Percentiles rank a stretch among this genome's conserved stretches.
Evolutionary conservation across 148 eudicot species (phyloP).

Genomic region (Nyssa sinensis): DNA sequence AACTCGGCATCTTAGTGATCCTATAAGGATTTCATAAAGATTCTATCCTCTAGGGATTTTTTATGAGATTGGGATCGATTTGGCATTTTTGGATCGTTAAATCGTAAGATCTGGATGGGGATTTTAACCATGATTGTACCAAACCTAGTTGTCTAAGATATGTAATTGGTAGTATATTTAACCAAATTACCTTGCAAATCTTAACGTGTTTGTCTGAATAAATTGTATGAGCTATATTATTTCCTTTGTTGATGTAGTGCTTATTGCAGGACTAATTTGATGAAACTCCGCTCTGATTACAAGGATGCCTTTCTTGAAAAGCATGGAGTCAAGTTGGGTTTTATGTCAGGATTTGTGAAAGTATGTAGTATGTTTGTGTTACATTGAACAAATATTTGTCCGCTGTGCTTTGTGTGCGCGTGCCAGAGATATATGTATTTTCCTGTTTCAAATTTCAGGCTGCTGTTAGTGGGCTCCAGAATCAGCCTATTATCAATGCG

Average conservation of each 20-base stretch:
- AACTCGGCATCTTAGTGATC: too few relatives aligned
- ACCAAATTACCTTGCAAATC: not conserved
- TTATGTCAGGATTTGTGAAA: conserved; percentile 97
- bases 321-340: conserved; percentile 95
- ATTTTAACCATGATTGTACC: too few relatives aligned
- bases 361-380: conserved; percentile 30
- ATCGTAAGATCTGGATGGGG: too few relatives aligned
- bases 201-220: not conserved
- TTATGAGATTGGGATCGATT: too few relatives aligned
- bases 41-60: too few relatives aligned
- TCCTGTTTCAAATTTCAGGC: conserved; percentile 50
- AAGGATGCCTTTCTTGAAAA: conserved; percentile 93
- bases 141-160: too few relatives aligned
- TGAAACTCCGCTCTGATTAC: conserved; percentile 97
- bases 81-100: too few relatives aligned
- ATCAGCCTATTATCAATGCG: conserved; percentile 87
- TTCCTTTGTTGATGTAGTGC: not conserved
- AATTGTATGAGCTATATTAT: conserved; percentile 7
- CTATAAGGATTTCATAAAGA: too few relatives aligned
- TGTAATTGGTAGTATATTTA: not conserved
- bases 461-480: conserved; percentile 85
- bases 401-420: not conserved
- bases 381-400: not conserved
- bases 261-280: conserved; percentile 79
- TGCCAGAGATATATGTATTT: conserved; percentile 4